Conservation (phyloP, 768 basidiomycete genomes). For the Phanerodontia chrysosporium region DNA sequence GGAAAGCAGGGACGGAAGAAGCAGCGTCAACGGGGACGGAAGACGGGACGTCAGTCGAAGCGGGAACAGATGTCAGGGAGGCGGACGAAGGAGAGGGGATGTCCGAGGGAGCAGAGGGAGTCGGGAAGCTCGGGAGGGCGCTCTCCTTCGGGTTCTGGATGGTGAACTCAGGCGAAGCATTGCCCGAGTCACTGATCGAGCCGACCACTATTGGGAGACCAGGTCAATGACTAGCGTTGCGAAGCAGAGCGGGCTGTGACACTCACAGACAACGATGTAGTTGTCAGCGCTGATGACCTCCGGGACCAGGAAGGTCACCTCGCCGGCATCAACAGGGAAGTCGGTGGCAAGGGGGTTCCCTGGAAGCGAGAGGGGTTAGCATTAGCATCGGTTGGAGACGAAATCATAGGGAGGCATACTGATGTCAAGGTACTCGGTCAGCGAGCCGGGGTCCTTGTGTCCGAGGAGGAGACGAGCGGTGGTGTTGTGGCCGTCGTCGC, state of each 20-base stretch:
- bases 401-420: conserved; percentile 30
- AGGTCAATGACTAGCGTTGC: neutral
- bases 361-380: conserved; percentile 17
- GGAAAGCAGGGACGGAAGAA: neutral
- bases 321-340: conserved; percentile 37
- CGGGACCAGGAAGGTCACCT: conserved; percentile 37
- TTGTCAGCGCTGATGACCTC: conserved; percentile 30
- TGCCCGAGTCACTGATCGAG: conserved; percentile 37
- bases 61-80: neutral
- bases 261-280: conserved; percentile 39
- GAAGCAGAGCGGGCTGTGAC: neutral
- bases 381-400: neutral
- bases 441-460: neutral
- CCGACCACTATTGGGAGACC: conserved; percentile 34
- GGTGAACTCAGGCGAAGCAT: conserved; percentile 26
- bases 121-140: neutral
- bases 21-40: neutral
- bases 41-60: neutral
- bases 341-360: conserved; percentile 40
- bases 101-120: neutral
- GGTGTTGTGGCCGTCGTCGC: conserved; percentile 28
- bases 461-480: conserved; percentile 35
- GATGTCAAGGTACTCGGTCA: conserved; percentile 35
- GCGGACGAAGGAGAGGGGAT: neutral
- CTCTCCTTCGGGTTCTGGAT: conserved; percentile 18